Evolutionary conservation across 1,284 basidiomycete species (phyloP).

Genomic region (Boletus sp.): DNA sequence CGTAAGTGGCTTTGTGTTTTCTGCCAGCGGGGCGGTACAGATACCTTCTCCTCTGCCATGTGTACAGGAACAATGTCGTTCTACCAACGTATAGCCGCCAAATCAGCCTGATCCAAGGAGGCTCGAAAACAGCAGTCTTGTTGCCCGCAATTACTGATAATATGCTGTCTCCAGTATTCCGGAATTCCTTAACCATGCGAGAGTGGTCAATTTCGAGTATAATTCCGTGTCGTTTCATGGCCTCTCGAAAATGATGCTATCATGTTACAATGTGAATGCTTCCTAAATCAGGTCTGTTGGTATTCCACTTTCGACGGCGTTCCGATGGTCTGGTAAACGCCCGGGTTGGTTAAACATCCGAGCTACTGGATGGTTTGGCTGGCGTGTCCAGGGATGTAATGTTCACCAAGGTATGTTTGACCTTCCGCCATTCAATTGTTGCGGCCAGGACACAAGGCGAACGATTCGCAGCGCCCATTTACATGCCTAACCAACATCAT

Average conservation of each 20-base stretch:
- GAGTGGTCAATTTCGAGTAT: background rate
- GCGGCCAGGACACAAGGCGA: slow-evolving; percentile 11
- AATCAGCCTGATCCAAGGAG: background rate
- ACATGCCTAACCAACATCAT: background rate
- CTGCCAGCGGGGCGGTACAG: background rate
- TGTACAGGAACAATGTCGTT: background rate
- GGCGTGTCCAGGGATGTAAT: slow-evolving; percentile 10
- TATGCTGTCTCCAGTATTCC: background rate
- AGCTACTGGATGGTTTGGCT: slow-evolving; percentile 29
- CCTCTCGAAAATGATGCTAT: background rate
- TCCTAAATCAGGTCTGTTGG: background rate
- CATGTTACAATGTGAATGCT: background rate
- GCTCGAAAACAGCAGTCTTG: background rate
- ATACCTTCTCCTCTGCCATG: background rate
- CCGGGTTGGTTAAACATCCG: slow-evolving; percentile 9
- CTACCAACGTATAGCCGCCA: slow-evolving; percentile 5
- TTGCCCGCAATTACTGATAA: background rate
- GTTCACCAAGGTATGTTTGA: slow-evolving; percentile 6
- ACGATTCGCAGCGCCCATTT: slow-evolving; percentile 3
- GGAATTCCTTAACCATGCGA: background rate
- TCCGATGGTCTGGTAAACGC: background rate
- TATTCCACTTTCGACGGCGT: background rate
- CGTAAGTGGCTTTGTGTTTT: background rate
- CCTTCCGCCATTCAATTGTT: slow-evolving; percentile 1
- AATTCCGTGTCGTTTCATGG: background rate